Evolutionary conservation across 2,329 filamentous ascomycete genomes (phyloP), one percentile per base, ranked within the genome.

Genomic region (Mycogone perniciosa): DNA sequence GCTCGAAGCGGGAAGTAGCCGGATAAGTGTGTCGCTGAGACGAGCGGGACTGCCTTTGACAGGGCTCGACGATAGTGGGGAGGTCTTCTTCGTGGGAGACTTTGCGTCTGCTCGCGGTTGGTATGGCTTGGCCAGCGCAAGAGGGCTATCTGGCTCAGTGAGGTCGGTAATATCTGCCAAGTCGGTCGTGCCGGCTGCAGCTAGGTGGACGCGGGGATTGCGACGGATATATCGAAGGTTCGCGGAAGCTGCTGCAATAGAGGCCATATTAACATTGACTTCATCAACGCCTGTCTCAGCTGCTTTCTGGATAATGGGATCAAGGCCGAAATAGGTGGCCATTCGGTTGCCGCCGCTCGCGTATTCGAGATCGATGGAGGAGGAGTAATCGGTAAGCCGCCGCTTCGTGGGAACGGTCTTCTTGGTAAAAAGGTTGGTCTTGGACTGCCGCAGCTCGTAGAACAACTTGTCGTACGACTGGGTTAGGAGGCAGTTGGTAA

Each of bases 21-120:
- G 60, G 50, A 67, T 54, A 27, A 67, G 58, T 3, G 57, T 60
- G 33, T 62, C 59, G n/a, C 57, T 60, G 44, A 69, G 49, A 27
- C 62, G 64, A 31, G 53, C 57, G 20, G 60, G 47, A 7, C 8
- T 55, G 40, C 46, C 56, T 57, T 61, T 61, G 45, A 65, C 53
- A 6, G 63, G 63, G 39, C 53, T 63, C 2, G 56, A 55, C 9
- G 62, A 59, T n/a, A 57, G 57, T 7, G 48, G 38, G 27, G 60
- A 54, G 30, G 59, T 52, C 35, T 59, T 59, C 59, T 68, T 69
- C 20, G 58, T 60, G 1, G 67, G 67, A 5, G 66, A 69, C 44
- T 56, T 59, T 38, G 59, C 51, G 40, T 65, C 59, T 1, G 60
- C 51, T 44, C 57, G 56, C 48, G 55, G 39, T 5, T 53, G 48